Conservation (phyloP, 2,329 filamentous ascomycete species). For the Cladosporium sp. region DNA sequence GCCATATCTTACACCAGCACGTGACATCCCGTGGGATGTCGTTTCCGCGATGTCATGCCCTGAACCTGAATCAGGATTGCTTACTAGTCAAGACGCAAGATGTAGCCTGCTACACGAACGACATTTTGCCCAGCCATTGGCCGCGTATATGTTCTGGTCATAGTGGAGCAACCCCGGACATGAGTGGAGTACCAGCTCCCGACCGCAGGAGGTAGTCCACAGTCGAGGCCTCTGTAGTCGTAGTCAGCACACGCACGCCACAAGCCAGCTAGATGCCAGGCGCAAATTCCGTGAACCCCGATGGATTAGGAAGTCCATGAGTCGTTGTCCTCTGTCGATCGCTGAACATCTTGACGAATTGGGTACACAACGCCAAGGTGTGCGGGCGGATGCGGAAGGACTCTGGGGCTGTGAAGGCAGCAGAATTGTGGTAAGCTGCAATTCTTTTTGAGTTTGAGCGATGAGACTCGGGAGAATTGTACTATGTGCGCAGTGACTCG, state of each 20-base stretch:
- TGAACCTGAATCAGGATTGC: no score
- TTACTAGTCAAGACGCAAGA: neutral
- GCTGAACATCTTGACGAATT: neutral
- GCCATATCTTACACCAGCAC: neutral
- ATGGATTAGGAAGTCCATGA: neutral
- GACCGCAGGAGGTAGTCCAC: neutral
- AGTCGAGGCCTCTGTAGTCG: neutral
- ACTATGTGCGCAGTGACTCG: neutral
- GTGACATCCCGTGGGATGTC: neutral
- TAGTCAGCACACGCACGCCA: neutral
- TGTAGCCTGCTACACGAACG: neutral
- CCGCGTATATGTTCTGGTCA: neutral
- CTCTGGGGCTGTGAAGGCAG: neutral
- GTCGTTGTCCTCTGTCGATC: slow-evolving; percentile 3
- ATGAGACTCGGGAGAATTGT: neutral
- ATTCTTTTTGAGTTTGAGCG: no score
- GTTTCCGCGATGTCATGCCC: no score
- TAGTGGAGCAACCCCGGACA: neutral
- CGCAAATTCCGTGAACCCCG: neutral
- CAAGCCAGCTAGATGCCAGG: neutral
- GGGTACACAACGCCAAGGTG: slow-evolving; percentile 6
- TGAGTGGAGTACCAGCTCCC: neutral
- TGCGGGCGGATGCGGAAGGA: neutral
- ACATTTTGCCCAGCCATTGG: slow-evolving; percentile 1
- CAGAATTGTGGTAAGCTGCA: neutral